Evolutionary conservation across 2,329 filamentous ascomycete genomes (phyloP), one percentile per base, ranked within the genome.

Genomic region (Akanthomyces lecanii): DNA sequence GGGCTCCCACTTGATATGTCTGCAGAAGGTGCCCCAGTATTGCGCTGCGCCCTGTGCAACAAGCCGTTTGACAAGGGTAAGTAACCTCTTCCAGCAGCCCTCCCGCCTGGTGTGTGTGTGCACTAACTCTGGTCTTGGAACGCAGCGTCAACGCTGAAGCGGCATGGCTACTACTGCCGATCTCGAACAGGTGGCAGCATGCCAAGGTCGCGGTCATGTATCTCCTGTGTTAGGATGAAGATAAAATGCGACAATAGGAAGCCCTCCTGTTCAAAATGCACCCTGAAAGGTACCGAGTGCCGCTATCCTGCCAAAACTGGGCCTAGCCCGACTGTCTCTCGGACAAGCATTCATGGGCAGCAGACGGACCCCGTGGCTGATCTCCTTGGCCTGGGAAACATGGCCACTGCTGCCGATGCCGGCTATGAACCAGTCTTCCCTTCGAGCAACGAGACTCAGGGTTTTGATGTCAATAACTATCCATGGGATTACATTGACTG

Each of bases 101-200:
- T 0, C n/a, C 12, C 6, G 25, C 28, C 48, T 23, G 28, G 28
- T 47, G 44, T 21, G 8, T 14, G 10, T 12, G 14, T 21, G 23
- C 47, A 16, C 48, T 33, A 36, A 36, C 33, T 36, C 7, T 11
- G 33, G 33, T 8, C 8, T 36, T 36, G 33, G 33, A 36, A 36
- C 33, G 33, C 33, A 36, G 33, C 33, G 33, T 36, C 33, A 11
- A 36, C 33, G 6, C 33, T 36, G 21, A 61, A 61, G 23, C 23
- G 58, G 5, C 58, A 61, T 36, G 48, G 48, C 36, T 61, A 61
- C 18, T 61, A 61, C 40, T 61, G 58, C 23, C 47, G 58, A 1
- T 40, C 47, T 23, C 58, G 58, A 4, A 36, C 44, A 5, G 48
- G 58, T 48, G 38, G 14, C 38, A 33, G 4, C 12, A 33, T 18